These are phyloP conservation scores for Wickerhamomyces sydowiorum DNA, from an alignment of 805 yeast species.

Conservation along the genomic window DNA sequence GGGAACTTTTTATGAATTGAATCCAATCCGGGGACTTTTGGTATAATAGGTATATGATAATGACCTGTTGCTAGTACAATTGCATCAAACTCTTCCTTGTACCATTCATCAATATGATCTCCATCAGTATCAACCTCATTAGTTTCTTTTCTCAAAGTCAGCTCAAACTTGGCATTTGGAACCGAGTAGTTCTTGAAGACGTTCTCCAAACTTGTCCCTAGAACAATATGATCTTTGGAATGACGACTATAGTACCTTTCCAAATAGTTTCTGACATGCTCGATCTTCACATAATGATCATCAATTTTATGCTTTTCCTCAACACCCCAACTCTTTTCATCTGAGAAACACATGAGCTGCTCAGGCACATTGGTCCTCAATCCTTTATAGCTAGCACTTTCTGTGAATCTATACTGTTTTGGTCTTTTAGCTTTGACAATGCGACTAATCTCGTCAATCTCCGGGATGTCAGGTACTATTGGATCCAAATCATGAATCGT, in stretches of 20 bases:
- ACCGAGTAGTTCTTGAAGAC: constrained; percentile 13
- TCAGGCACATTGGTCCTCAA: constrained; percentile 34
- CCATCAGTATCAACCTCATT: constrained; percentile 6
- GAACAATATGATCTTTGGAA: constrained; percentile 17
- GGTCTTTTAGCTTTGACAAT: background rate
- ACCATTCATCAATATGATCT: constrained; percentile 29
- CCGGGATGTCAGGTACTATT: constrained; percentile 3
- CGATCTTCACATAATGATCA: constrained; percentile 41
- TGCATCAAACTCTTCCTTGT: constrained; percentile 27
- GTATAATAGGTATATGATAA: constrained; percentile 45
- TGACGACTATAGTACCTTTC: constrained; percentile 31
- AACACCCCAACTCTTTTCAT: constrained; percentile 25
- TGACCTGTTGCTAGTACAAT: constrained; percentile 52
- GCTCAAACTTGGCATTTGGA: constrained; percentile 12
- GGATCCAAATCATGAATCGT: constrained; percentile 17
- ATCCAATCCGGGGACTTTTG: constrained; percentile 39
- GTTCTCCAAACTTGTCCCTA: constrained; percentile 30
- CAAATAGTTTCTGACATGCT: constrained; percentile 48
- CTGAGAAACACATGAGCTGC: constrained; percentile 34
- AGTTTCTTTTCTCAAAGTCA: constrained; percentile 21
- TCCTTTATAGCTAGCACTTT: constrained; percentile 19
- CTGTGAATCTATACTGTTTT: constrained; percentile 10
- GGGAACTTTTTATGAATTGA: constrained; percentile 11
- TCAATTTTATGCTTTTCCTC: constrained; percentile 20
- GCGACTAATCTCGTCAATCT: background rate